Percentiles rank a stretch among this genome's conserved stretches.
Conservation (phyloP, 768 basidiomycete species). For the Mycena crocata region DNA sequence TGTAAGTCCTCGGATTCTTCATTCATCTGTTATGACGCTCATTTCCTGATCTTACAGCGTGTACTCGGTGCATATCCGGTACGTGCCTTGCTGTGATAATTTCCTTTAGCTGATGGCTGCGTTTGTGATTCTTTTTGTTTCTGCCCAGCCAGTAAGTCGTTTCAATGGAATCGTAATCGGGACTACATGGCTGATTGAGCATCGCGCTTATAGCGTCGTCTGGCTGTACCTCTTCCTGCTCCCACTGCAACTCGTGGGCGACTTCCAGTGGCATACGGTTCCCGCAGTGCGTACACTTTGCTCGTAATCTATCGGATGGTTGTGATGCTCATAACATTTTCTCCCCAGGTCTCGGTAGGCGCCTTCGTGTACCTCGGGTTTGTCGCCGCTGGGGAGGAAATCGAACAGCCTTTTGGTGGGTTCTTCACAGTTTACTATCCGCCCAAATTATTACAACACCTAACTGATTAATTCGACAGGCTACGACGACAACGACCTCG, state of each 20-base stretch:
- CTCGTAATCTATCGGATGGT: background rate
- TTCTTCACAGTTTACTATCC: conserved; percentile 4
- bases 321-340: background rate
- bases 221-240: conserved; percentile 83
- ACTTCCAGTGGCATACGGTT: conserved; percentile 73
- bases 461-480: no score
- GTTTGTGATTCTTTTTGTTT: background rate
- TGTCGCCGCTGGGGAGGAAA: conserved; percentile 77
- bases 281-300: conserved; percentile 51
- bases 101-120: no score
- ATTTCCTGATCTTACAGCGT: conserved; percentile 50
- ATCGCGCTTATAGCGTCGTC: conserved; percentile 59
- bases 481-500: conserved; percentile 77
- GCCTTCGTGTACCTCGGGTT: conserved; percentile 81
- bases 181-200: background rate
- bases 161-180: background rate
- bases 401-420: conserved; percentile 75
- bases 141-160: conserved; percentile 46
- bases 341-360: conserved; percentile 60
- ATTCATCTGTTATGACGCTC: background rate
- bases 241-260: conserved; percentile 76
- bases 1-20: conserved; percentile 54
- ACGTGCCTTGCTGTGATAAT: background rate
- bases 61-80: conserved; percentile 74
- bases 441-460: no score